Evolutionary conservation across 2,329 filamentous ascomycete genomes (phyloP), one percentile per base, ranked within the genome.

Genomic region (Ustilaginoidea virens): DNA sequence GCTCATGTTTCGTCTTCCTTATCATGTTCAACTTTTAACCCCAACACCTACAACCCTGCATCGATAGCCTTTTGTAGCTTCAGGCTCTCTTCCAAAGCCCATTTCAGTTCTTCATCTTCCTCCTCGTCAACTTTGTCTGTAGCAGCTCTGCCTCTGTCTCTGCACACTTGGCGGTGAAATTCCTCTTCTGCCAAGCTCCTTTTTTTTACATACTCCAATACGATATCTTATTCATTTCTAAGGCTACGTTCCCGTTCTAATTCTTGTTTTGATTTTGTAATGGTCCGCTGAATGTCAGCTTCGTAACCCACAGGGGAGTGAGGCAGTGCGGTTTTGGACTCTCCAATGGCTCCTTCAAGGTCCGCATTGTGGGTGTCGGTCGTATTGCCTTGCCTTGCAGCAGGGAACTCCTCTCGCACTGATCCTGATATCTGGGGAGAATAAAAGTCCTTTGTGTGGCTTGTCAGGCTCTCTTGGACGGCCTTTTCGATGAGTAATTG

Each of bases 191-290:
- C 62, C 23, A 82, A 46, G 47, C 77, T 83, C 55, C 85, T 77
- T 56, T 74, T 78, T 60, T 77, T 80, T 23, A 83, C 65, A 48
- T 81, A 83, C 42, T 83, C 77, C 46, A 86, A 49, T 7, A 85
- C 69, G 33, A 79, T 71, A 32, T 82, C 69, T 45, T 86, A 78
- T 44, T 85, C 79, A 0, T 62, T 68, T 43, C 52, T 60, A 30
- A 55, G 48, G 21, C 47, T 52, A 27, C 50, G 47, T 20, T 58
- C 51, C 4, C 56, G 52, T 24, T 53, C 50, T 38, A 60, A 41
- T 30, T 64, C 50, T 19, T 59, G 48, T 29, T 51, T 48, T 15
- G 66, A 61, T 9, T 52, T 56, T 6, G 52, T 49, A 20, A 71
- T 51, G 1, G 58, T 66, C 7, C 50, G 57, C 22, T 55, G 50